A percentile compares a stretch with the other conserved stretches of the same genome.
phyloP scores from a whole-genome alignment of 805 yeast genomes.

The Grigorovia transvaalensis region DNA sequence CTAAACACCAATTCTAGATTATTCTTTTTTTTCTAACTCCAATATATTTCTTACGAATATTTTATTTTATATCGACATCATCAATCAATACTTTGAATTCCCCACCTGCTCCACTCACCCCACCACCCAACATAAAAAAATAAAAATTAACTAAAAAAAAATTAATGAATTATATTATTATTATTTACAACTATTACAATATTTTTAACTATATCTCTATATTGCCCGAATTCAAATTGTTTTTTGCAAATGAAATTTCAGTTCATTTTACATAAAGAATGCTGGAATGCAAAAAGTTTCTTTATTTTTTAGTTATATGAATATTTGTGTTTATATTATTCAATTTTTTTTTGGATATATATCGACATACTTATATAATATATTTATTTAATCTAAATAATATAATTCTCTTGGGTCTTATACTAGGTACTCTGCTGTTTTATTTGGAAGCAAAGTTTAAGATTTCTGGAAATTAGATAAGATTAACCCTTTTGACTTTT shows the following conservation, averaged over 20 bases:
- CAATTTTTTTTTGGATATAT: no score
- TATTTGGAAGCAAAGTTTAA: no score
- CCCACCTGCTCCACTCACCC: no score
- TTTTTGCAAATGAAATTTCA: no score
- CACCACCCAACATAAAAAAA: slow-evolving; percentile 32
- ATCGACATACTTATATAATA: no score
- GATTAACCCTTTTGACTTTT: no score
- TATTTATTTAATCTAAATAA: no score
- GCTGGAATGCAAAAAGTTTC: background rate
- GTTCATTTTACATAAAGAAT: background rate
- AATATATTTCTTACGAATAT: background rate
- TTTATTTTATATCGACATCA: background rate
- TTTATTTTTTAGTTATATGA: no score
- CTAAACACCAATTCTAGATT: background rate
- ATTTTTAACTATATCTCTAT: background rate
- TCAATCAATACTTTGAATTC: background rate
- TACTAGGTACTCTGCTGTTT: no score
- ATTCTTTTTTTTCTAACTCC: background rate
- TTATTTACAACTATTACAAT: background rate
- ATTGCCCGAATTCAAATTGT: background rate
- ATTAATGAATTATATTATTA: slow-evolving; percentile 6
- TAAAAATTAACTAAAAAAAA: slow-evolving; percentile 27
- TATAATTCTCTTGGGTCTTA: no score
- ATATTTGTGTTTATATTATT: no score
- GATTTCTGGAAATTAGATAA: no score